A percentile compares a stretch with the other conserved stretches of the same genome.
Conservation (phyloP, 2,329 filamentous ascomycete species). For the Cladophialophora carrionii region DNA sequence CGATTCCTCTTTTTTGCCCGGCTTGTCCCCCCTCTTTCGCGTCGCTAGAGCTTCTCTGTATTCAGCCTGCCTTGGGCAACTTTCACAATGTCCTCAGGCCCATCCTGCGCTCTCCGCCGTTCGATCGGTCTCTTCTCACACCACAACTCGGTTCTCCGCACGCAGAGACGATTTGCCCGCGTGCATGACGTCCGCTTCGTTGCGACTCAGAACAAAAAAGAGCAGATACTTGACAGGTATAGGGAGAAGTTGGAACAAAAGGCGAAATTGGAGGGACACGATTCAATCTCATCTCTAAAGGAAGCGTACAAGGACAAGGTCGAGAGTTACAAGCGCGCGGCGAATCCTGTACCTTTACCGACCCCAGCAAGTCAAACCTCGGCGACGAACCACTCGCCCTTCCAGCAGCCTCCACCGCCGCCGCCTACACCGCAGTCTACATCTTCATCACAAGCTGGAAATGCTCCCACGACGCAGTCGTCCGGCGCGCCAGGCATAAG, state of each 20-base stretch:
- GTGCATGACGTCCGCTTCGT: conserved; percentile 92
- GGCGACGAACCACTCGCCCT: conserved; percentile 28
- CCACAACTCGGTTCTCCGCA: conserved; percentile 9
- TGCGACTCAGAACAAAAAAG: conserved; percentile 71
- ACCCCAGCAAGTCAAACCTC: conserved; percentile 47
- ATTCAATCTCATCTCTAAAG: conserved; percentile 64
- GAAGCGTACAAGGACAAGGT: conserved; percentile 86
- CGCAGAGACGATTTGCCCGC: conserved; percentile 83
- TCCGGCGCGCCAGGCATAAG: conserved; percentile 57
- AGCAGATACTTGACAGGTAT: conserved; percentile 80
- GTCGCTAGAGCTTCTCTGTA: not conserved
- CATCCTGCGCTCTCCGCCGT: conserved; percentile 17
- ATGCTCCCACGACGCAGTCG: not conserved
- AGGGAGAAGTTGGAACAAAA: conserved; percentile 80
- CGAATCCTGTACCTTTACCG: conserved; percentile 44
- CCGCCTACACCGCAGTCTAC: conserved; percentile 47
- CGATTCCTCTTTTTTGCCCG: not conserved
- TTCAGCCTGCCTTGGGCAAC: not conserved
- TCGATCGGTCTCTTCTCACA: conserved; percentile 7
- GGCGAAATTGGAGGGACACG: conserved; percentile 73
- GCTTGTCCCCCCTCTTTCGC: not conserved
- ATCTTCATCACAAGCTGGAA: conserved; percentile 46
- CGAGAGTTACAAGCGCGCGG: conserved; percentile 67
- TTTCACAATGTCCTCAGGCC: conserved; percentile 15
- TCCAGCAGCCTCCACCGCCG: conserved; percentile 41